Evolutionary conservation across 768 basidiomycete species (phyloP), one percentile per base, ranked within the genome.

Genomic region (Suillus lakei): DNA sequence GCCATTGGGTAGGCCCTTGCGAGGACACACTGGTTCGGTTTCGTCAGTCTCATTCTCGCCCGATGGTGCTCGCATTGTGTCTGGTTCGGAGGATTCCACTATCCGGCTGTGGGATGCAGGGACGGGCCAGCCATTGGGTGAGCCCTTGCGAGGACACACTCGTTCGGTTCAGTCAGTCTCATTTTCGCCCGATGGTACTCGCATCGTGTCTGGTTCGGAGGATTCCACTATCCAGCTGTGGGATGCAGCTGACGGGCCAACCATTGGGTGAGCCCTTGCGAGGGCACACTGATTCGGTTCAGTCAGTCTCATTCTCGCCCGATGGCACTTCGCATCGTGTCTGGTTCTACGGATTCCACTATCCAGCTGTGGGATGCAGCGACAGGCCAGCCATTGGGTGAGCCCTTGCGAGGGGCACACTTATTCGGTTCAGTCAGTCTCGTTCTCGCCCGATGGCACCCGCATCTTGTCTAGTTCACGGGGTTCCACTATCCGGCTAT

Each of bases 221-320:
- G 72, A 73, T 63, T 60, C 41, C 10, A 69, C 66, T 15, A 43
- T 74, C 28, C 32, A 59, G 5, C 9, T 69, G 23, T 75, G 74
- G 74, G 64, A 73, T 67, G 62, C 65, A 6, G 51, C 54, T n/a
- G 16, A 73, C 61, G 4, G 62, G 64, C 12, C 36, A 44, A 13
- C 21, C 38, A 59, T 8, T 53, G 21, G 43, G 32, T n/a, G 32
- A 44, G 43, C 30, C 66, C 26, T 21, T 69, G 39, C 21, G 30
- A 48, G 67, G 67, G 28, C 67, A 68, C 56, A 63, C 43, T 8
- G 4, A 0, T 39, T 4, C 15, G 5, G 66, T 68, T 36, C 4
- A 1, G 1, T 68, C 67, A 16, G 48, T 63, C 34, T 53, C 65
- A 7, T 66, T 70, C 58, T 70, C 69, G 1, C 66, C 68, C 1